These are phyloP conservation scores for Spathaspora arborariae DNA, from an alignment of 805 yeast genomes.

Conservation along the genomic window DNA sequence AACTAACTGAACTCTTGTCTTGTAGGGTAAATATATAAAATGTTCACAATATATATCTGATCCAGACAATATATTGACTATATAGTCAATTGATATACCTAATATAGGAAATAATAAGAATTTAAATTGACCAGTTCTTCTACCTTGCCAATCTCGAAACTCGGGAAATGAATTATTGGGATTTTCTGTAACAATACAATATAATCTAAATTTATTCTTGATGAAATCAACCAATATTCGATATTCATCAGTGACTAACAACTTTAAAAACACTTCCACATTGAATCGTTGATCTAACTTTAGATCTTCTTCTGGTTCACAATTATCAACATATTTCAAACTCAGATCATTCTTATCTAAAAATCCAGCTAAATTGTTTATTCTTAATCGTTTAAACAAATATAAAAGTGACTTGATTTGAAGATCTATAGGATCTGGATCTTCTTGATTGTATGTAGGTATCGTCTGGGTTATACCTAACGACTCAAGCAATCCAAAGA, in stretches of 20 bases:
- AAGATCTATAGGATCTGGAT: constrained; percentile 52
- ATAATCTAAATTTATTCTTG: constrained; percentile 62
- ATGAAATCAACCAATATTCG: constrained; percentile 63
- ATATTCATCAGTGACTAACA: constrained; percentile 53
- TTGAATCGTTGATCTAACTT: constrained; percentile 59
- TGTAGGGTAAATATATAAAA: constrained; percentile 28
- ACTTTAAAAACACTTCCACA: constrained; percentile 36
- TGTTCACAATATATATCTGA: constrained; percentile 61
- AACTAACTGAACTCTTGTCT: constrained; percentile 37
- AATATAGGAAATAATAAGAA: constrained; percentile 20
- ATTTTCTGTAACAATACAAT: constrained; percentile 48
- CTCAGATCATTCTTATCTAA: constrained; percentile 15
- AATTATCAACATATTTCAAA: constrained; percentile 15
- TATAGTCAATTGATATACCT: constrained; percentile 12
- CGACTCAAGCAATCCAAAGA: neutral
- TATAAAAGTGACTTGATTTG: constrained; percentile 59
- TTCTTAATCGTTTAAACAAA: constrained; percentile 49
- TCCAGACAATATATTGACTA: constrained; percentile 30
- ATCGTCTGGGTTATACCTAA: constrained; percentile 1
- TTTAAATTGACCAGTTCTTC: constrained; percentile 16
- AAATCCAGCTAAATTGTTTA: constrained; percentile 43
- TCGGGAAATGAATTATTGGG: constrained; percentile 34
- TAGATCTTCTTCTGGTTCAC: constrained; percentile 4
- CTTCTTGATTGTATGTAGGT: constrained; percentile 7
- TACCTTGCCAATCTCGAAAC: constrained; percentile 21